Evolutionary conservation across 2,329 filamentous ascomycete genomes (phyloP).

Genomic region (Corinectria fuckeliana): DNA sequence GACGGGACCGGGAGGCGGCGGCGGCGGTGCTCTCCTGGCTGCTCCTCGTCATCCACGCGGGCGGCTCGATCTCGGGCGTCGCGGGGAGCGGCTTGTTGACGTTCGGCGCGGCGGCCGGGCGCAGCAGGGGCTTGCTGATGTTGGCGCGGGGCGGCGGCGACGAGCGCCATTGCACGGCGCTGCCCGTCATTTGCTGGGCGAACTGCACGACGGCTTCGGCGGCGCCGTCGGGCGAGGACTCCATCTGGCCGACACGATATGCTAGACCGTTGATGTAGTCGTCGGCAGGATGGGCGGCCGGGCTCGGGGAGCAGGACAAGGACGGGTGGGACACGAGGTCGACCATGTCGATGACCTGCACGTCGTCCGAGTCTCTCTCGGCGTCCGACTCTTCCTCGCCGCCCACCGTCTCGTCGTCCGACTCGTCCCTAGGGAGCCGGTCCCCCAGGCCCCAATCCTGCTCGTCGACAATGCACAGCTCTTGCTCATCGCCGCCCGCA

Average conservation of each 20-base stretch:
- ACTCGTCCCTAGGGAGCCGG: conserved; percentile 8
- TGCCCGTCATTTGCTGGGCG: conserved; percentile 22
- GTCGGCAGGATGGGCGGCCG: conserved; percentile 12
- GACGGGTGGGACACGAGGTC: conserved; percentile 29
- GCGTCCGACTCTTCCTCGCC: conserved; percentile 1
- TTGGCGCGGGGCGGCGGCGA: neutral
- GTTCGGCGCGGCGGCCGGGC: no score
- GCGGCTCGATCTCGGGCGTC: conserved; percentile 38
- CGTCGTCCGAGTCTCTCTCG: neutral
- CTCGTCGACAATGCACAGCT: conserved; percentile 10
- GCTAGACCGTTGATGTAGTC: conserved; percentile 39
- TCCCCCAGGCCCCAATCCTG: conserved; percentile 37
- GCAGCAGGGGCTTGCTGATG: no score
- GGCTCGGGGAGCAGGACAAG: conserved; percentile 17
- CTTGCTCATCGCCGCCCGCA: no score
- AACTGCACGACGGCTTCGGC: conserved; percentile 39
- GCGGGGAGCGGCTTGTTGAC: conserved; percentile 42
- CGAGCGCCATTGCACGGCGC: neutral
- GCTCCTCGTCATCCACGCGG: conserved; percentile 23
- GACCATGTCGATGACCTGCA: conserved; percentile 21
- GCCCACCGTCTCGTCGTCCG: conserved; percentile 23
- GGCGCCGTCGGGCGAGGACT: conserved; percentile 35
- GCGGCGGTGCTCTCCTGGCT: no score
- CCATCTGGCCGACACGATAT: conserved; percentile 44
- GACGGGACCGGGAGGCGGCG: neutral